Conservation (phyloP, 164 flowering plant genomes). For the Liriodendron chinense region DNA sequence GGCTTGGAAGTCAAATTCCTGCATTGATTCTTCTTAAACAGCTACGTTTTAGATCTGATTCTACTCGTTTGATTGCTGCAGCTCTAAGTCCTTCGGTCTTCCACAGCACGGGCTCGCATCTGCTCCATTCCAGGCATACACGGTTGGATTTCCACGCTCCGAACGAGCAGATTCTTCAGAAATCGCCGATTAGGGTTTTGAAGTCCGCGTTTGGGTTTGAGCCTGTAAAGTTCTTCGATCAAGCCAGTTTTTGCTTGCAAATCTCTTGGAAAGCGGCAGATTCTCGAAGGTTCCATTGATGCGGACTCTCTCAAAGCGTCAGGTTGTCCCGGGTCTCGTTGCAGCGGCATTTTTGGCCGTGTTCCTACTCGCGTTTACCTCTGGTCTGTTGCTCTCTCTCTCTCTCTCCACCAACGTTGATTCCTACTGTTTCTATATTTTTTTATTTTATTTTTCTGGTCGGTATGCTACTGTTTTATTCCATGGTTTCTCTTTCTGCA, state of each 20-base stretch:
- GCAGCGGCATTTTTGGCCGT: conserved; percentile 3
- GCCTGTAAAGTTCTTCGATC: background rate
- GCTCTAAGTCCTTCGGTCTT: background rate
- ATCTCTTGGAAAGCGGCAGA: background rate
- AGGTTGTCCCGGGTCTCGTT: conserved; percentile 8
- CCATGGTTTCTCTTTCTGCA: conserved; percentile 8
- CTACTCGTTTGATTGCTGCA: background rate
- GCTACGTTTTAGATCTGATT: conserved; percentile 1
- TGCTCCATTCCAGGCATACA: background rate
- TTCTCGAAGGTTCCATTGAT: conserved; percentile 2
- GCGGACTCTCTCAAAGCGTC: conserved; percentile 10
- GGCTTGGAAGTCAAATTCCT: conserved; percentile 1
- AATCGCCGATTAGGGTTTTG: background rate
- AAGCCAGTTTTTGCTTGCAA: background rate
- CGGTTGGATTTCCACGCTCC: background rate
- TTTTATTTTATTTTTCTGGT: background rate
- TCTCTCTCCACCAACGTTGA: no score
- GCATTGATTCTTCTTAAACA: background rate
- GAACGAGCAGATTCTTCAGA: background rate
- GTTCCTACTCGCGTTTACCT: conserved; percentile 1
- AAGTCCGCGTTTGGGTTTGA: background rate
- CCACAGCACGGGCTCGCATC: background rate
- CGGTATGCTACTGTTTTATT: background rate
- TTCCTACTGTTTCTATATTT: background rate
- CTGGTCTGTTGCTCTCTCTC: conserved; percentile 9